Percentiles rank a stretch among this genome's conserved stretches.
Evolutionary conservation across 192 early-diverging fungal species (phyloP).

Genomic region (Coemansia umbellata): DNA sequence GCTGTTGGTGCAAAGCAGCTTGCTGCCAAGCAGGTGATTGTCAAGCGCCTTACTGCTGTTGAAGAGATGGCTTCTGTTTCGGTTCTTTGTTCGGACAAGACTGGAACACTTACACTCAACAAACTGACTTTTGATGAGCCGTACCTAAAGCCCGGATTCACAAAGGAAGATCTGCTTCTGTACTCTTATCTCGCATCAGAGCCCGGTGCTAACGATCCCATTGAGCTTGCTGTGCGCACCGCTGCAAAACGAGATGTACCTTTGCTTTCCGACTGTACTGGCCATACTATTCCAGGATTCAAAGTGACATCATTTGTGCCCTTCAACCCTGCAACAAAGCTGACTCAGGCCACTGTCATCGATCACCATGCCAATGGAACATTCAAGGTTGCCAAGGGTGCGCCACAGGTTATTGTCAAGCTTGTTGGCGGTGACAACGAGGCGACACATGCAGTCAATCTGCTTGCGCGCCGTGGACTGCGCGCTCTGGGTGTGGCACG

Average conservation of each 20-base stretch:
- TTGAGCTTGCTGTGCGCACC: constrained; percentile 79
- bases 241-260: constrained; percentile 73
- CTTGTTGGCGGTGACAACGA: constrained; percentile 79
- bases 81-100: constrained; percentile 83
- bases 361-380: constrained; percentile 65
- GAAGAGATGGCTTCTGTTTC: constrained; percentile 89
- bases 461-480: constrained; percentile 81
- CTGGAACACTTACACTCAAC: constrained; percentile 88
- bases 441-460: constrained; percentile 77
- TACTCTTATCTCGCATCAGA: constrained; percentile 81
- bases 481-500: constrained; percentile 92
- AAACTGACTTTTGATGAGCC: constrained; percentile 89
- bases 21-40: constrained; percentile 87
- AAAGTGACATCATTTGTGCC: constrained; percentile 88
- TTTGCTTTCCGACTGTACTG: constrained; percentile 61
- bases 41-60: constrained; percentile 90
- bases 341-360: constrained; percentile 84
- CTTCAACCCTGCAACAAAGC: constrained; percentile 90
- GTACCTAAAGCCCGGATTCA: constrained; percentile 60
- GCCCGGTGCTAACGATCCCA: constrained; percentile 84
- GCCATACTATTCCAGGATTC: constrained; percentile 84
- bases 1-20: constrained; percentile 85
- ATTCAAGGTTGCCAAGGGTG: constrained; percentile 92
- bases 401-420: constrained; percentile 87
- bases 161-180: constrained; percentile 75